Percentiles rank a stretch among this genome's conserved stretches.
phyloP scores from a whole-genome alignment of 495 filamentous ascomycete species.

The Chlorociboria aeruginascens region DNA sequence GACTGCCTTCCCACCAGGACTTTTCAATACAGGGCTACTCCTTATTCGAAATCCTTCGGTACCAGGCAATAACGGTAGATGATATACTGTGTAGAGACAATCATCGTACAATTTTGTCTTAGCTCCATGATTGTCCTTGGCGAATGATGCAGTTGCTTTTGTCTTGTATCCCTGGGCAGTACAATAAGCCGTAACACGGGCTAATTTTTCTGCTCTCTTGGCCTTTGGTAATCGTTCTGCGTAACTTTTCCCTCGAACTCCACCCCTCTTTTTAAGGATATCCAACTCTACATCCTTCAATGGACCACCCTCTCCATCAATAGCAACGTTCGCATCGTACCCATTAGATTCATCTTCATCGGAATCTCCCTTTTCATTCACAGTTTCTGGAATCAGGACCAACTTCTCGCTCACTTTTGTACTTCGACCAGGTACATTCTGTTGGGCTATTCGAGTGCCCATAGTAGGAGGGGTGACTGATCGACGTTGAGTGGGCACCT shows the following conservation, averaged over 20 bases:
- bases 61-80: constrained; percentile 77
- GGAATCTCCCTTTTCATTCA: constrained; percentile 45
- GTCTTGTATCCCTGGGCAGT: constrained; percentile 90
- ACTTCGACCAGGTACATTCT: constrained; percentile 74
- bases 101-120: constrained; percentile 98
- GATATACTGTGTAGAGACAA: constrained; percentile 91
- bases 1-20: constrained; percentile 81
- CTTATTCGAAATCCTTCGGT: constrained; percentile 73
- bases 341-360: constrained; percentile 36
- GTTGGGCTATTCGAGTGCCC: constrained; percentile 41
- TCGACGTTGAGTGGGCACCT: constrained; percentile 32
- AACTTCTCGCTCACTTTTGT: constrained; percentile 93
- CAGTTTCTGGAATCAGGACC: constrained; percentile 82
- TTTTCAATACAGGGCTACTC: constrained; percentile 85
- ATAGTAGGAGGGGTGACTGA: constrained; percentile 26
- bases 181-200: constrained; percentile 90
- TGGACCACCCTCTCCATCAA: constrained; percentile 51
- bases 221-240: constrained; percentile 90
- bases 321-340: constrained; percentile 31
- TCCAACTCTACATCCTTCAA: constrained; percentile 69
- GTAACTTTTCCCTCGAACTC: constrained; percentile 70
- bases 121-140: constrained; percentile 80
- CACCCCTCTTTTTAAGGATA: constrained; percentile 45
- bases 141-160: constrained; percentile 72
- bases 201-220: constrained; percentile 72